Conservation (phyloP, 768 basidiomycete species). For the Amanita pseudoporphyria region DNA sequence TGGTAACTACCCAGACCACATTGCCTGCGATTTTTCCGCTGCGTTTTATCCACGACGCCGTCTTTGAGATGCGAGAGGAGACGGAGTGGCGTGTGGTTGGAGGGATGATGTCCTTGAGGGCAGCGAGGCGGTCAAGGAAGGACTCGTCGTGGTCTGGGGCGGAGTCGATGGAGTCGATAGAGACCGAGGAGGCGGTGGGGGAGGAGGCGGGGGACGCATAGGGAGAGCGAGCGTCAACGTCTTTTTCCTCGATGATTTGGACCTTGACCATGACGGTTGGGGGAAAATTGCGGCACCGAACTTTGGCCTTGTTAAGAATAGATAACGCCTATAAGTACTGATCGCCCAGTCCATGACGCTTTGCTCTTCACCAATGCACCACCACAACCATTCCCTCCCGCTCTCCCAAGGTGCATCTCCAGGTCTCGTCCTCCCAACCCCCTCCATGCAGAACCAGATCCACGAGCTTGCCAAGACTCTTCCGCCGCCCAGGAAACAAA, state of each 20-base stretch:
- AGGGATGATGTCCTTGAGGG: conserved; percentile 93
- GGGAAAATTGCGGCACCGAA: conserved; percentile 19
- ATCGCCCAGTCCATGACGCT: conserved; percentile 13
- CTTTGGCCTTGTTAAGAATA: conserved; percentile 5
- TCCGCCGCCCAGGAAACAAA: conserved; percentile 84
- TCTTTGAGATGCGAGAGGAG: conserved; percentile 45
- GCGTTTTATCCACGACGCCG: conserved; percentile 56
- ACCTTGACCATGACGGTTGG: conserved; percentile 77
- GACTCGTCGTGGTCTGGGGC: conserved; percentile 71
- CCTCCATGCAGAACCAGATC: conserved; percentile 70
- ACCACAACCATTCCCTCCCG: conserved; percentile 13
- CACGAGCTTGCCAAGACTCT: conserved; percentile 74
- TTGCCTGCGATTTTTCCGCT: conserved; percentile 72
- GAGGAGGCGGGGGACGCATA: conserved; percentile 72
- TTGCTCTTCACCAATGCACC: conserved; percentile 13
- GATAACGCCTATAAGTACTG: conserved; percentile 20
- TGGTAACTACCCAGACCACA: conserved; percentile 91
- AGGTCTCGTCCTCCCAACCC: conserved; percentile 57
- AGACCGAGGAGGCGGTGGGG: conserved; percentile 58
- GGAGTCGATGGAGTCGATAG: conserved; percentile 74
- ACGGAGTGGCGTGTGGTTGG: conserved; percentile 81
- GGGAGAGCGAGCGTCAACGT: conserved; percentile 45
- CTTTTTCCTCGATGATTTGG: conserved; percentile 80
- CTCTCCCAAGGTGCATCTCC: conserved; percentile 9
- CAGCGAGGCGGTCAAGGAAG: conserved; percentile 76